Percentiles rank a stretch among this genome's conserved stretches.
phyloP scores from a whole-genome alignment of 768 basidiomycete species.

The Amanita brunnescens region DNA sequence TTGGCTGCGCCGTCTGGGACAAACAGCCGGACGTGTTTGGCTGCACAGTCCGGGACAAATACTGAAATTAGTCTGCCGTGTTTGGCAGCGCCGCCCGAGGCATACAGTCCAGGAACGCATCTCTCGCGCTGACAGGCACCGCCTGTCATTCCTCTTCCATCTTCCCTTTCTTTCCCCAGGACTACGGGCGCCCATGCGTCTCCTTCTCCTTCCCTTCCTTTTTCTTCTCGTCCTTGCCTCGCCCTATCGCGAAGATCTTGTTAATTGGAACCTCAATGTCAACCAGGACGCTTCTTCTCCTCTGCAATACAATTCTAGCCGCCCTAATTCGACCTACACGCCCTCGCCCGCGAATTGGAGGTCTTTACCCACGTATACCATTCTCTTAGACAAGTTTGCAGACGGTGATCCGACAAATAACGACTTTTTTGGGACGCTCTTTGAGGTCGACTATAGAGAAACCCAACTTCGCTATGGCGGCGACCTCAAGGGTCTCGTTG shows the following conservation, averaged over 20 bases:
- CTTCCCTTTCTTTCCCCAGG: slow-evolving; percentile 8
- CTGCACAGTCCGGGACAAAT: slow-evolving; percentile 11
- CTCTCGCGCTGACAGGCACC: no score
- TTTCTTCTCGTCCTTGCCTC: slow-evolving; percentile 38
- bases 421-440: slow-evolving; percentile 75
- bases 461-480: slow-evolving; percentile 87
- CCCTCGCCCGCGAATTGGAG: slow-evolving; percentile 85
- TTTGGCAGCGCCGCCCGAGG: not conserved
- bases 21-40: slow-evolving; percentile 11
- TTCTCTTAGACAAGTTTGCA: slow-evolving; percentile 89
- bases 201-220: slow-evolving; percentile 31
- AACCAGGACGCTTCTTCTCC: slow-evolving; percentile 64
- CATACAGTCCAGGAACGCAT: no score
- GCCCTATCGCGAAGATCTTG: slow-evolving; percentile 59
- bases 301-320: slow-evolving; percentile 53
- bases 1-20: slow-evolving; percentile 9
- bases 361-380: slow-evolving; percentile 64
- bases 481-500: slow-evolving; percentile 70
- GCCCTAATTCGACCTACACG: slow-evolving; percentile 60
- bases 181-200: slow-evolving; percentile 30
- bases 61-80: slow-evolving; percentile 7
- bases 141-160: not conserved
- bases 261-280: slow-evolving; percentile 69
- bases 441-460: slow-evolving; percentile 80
- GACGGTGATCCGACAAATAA: slow-evolving; percentile 91